Evolutionary conservation across 805 yeast genomes (phyloP), one percentile per base, ranked within the genome.

Genomic region (Candida chilensis): DNA sequence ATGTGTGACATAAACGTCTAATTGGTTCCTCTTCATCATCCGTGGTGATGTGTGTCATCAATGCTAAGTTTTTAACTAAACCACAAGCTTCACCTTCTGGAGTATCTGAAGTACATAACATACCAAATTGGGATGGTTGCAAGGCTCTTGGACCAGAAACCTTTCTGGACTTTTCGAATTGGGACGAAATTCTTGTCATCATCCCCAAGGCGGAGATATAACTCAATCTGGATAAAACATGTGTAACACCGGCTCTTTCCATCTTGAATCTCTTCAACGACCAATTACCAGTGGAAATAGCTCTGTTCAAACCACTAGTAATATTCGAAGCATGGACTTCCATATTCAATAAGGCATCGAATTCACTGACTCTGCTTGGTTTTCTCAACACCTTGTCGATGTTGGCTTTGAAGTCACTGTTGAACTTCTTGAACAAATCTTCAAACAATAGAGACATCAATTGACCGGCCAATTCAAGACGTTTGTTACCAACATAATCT

Each of bases 41-140:
- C 1, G 98, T 90, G 4, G 98, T 92, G 47, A 92, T 92, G 57
- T 92, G 98, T 8, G 98, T 92, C 98, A 92, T 92, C 28, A 92
- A 67, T 2, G 98, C 98, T 53, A 92, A 65, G 51, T 92, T 92
- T 60, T 92, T 92, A 21, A 92, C 98, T 55, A 92, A 71, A 49
- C 98, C 98, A 75, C 98, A 92, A 1, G 98, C 98, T 59, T 92
- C 98, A 69, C 98, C 98, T 71, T 92, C 98, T 1, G 98, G 98
- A 0, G 98, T 92, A 71, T 92, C 98, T 0, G 97, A 84, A 5
- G 97, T 86, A 67, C 98, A 92, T 36, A 92, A 67, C 97, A 92
- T 92, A 52, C 98, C 98, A 55, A 92, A 92, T 61, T 92, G 98
- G 2, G 98, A 92, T 8, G 98, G 98, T 57, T 92, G 98, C 41